Base-by-base conservation (phyloP, 176 grass and related monocot species). In the Zizania latifolia region DNA sequence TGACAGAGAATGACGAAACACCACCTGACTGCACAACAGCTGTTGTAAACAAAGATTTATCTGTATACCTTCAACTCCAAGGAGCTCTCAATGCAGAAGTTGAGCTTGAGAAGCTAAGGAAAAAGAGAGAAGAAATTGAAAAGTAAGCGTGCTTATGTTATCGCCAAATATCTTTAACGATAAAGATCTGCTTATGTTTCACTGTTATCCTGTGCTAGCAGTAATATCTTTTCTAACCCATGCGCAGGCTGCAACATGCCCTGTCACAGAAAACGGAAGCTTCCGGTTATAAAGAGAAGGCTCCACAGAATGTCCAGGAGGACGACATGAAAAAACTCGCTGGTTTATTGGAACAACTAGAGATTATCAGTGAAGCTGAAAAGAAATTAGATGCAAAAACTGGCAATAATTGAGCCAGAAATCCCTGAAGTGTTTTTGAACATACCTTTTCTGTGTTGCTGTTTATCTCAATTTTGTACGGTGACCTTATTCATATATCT, bases 1-100 rank as follows among this genome's bases (percentile, higher is more conserved):
- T 94, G 50, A 83, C 48, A 28, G 92, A 90, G 59, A 72, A 53
- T 7, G 85, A 88, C 60, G 64, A 72, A 34, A 63, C 65, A 72
- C 92, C 88, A 11, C 45, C 75, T 2, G 92, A 89, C 40, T 94
- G 82, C 70, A 82, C 88, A 70, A 87, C 89, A 56, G 92, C 83
- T 68, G 88, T 90, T 62, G 88, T 94, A 43, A 90, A 90, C 31
- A 89, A 88, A 82, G 76, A 88, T 75, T 69, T 94, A 11, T 90
- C 88, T 35, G 82, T 94, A 41, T 94, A 88, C 79, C 92, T 94
- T 63, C 87, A 94, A 74, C 91, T 93, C 24, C 91, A 88, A 86
- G 92, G 88, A 62, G 86, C 88, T 71, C 71, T 90, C 13, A 86
- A 90, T 88, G 58, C 85, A 17, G 85, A 90, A 51, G 82, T 76